These are phyloP conservation scores for Pseudofabraea citricarpa DNA, from an alignment of 2,329 filamentous ascomycete species.

Conservation along the genomic window DNA sequence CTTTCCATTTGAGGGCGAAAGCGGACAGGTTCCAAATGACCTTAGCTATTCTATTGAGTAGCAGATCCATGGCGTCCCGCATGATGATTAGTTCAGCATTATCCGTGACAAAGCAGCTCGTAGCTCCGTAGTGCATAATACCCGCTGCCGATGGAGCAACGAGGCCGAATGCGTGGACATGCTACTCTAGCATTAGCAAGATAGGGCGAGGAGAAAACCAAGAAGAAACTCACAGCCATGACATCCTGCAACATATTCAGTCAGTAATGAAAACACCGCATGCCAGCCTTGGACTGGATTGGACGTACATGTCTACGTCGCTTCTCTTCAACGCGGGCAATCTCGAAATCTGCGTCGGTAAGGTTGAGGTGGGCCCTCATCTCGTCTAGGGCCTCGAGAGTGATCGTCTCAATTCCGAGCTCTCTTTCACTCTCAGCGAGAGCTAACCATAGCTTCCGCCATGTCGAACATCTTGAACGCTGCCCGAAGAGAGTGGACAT, in stretches of 20 bases:
- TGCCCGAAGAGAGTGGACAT: conserved; percentile 79
- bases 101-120: conserved; percentile 16
- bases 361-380: conserved; percentile 72
- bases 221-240: conserved; percentile 30
- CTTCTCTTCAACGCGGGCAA: conserved; percentile 73
- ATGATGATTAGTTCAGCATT: conserved; percentile 54
- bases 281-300: not conserved
- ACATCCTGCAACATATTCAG: conserved; percentile 57
- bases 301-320: not conserved
- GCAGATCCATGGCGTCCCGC: conserved; percentile 65
- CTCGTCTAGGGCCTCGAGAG: conserved; percentile 67
- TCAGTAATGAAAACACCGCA: not conserved
- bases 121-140: conserved; percentile 70
- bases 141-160: conserved; percentile 73
- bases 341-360: conserved; percentile 72
- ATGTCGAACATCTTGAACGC: conserved; percentile 69
- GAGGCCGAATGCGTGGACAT: conserved; percentile 70
- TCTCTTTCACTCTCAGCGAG: conserved; percentile 80
- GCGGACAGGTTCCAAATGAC: conserved; percentile 68
- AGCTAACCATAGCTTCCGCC: conserved; percentile 76
- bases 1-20: conserved; percentile 71
- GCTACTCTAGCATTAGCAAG: conserved; percentile 22
- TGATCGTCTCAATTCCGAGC: conserved; percentile 74
- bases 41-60: conserved; percentile 73
- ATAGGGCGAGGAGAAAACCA: not conserved